These are phyloP conservation scores for Cystoderma amianthinum DNA, from an alignment of 768 basidiomycete species.

Conservation along the genomic window DNA sequence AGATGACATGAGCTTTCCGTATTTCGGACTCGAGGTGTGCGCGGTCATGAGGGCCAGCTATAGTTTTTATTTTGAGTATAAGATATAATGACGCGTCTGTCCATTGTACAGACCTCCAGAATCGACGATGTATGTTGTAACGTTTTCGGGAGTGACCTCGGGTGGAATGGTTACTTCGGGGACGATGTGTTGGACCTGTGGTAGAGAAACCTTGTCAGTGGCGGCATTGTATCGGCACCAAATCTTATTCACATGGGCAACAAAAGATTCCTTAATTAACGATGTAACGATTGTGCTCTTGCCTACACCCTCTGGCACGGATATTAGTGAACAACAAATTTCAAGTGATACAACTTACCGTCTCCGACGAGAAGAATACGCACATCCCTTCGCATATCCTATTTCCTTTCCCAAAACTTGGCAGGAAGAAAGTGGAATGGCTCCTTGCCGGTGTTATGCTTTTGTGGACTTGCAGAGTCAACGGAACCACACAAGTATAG, in stretches of 20 bases:
- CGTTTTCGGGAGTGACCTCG: conserved; percentile 94
- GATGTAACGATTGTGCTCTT: conserved; percentile 98
- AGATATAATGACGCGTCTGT: conserved; percentile 6
- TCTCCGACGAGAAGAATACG: conserved; percentile 92
- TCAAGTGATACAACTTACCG: conserved; percentile 41
- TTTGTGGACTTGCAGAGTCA: no score
- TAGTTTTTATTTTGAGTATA: not conserved
- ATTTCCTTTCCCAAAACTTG: not conserved
- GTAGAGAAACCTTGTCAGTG: no score
- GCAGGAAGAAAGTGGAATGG: not conserved
- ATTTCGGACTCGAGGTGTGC: conserved; percentile 91
- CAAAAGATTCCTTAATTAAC: conserved; percentile 92
- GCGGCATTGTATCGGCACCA: no score
- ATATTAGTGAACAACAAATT: conserved; percentile 7
- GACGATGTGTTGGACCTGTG: conserved; percentile 90
- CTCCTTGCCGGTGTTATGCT: not conserved
- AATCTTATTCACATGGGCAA: conserved; percentile 59
- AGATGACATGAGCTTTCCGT: conserved; percentile 96
- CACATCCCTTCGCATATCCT: conserved; percentile 82
- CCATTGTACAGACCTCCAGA: conserved; percentile 68
- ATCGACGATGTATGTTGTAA: conserved; percentile 97
- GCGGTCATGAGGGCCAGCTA: conserved; percentile 83
- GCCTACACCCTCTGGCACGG: conserved; percentile 79
- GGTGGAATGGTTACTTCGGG: conserved; percentile 98
- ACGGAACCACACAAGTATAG: no score